Conservation (phyloP, 768 basidiomycete genomes). For the Trametes cubensis region DNA sequence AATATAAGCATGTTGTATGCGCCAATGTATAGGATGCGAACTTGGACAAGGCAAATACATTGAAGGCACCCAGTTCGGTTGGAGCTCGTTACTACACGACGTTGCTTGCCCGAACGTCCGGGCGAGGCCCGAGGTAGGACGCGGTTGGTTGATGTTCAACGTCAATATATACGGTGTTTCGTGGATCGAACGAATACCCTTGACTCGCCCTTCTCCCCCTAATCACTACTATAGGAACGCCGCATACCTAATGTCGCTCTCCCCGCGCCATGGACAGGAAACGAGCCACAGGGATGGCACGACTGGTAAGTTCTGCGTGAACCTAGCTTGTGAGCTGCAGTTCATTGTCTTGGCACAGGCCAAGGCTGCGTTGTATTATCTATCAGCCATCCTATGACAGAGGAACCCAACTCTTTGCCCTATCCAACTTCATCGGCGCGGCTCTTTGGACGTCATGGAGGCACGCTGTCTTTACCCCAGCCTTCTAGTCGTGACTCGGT, state of each 20-base stretch:
- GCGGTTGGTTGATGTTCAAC: not conserved
- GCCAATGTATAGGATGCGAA: not conserved
- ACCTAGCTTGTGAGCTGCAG: too few species aligned
- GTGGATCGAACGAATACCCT: too few species aligned
- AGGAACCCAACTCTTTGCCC: slow-evolving; percentile 7
- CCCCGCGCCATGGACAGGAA: too few species aligned
- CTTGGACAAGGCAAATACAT: too few species aligned
- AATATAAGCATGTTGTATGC: not conserved
- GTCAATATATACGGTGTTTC: too few species aligned
- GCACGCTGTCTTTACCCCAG: not conserved
- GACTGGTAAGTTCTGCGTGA: not conserved
- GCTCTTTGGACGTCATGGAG: not conserved
- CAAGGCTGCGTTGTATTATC: slow-evolving; percentile 7
- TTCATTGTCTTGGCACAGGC: too few species aligned
- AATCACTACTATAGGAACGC: too few species aligned
- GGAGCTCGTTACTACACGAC: not conserved
- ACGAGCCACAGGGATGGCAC: too few species aligned
- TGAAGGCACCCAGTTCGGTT: not conserved
- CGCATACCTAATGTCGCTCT: too few species aligned
- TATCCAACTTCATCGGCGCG: not conserved
- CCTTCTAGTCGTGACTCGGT: not conserved
- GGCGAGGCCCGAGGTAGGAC: not conserved
- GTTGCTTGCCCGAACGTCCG: not conserved
- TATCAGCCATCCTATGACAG: not conserved
- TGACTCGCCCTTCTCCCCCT: too few species aligned